Evolutionary conservation across 768 basidiomycete genomes (phyloP), one percentile per base, ranked within the genome.

Genomic region (Leccinum sublutescens): DNA sequence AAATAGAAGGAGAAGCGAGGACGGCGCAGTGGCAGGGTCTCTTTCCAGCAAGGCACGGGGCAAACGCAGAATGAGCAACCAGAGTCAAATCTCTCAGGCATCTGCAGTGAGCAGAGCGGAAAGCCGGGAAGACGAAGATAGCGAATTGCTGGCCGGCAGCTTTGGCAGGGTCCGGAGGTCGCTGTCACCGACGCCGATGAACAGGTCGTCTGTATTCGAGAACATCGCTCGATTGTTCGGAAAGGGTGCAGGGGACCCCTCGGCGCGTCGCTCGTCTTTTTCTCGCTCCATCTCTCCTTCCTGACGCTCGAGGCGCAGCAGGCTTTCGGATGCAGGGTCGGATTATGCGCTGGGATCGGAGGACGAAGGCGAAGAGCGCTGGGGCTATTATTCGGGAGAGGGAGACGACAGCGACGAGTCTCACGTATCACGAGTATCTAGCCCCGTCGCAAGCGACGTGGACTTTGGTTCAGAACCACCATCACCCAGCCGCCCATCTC

Each of bases 311-410:
- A 77, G 80, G 48, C 79, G 81, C n/a, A 68, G 71, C 65, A 71
- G 83, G 54, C 79, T 76, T 52, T 87, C 86, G 14, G 82, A 83
- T 19, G 79, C 75, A 31, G 82, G 78, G 23, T 31, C 31, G 31
- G 31, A 31, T 33, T 74, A 85, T 69, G 85, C 79, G 21, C 62
- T 83, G 5, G 82, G 76, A 29, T 77, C 75, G 11, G 86, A 81
- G 3, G 82, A 83, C 27, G 84, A 85, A 40, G 80, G 77, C 58
- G 84, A 86, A 47, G 90, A 93, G 63, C 82, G 91, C n/a, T 95
- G 93, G 93, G 93, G 93, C 4, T 95, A 94, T 73, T 86, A 88
- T n/a, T 93, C 93, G 3, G 90, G 84, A 23, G 93, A 95, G 67
- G 90, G 82, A 58, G 82, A 88, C 66, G 83, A 85, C 23, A 79